Evolutionary conservation across 495 filamentous ascomycete species (phyloP).

Genomic region (Podospora pseudoanserina): DNA sequence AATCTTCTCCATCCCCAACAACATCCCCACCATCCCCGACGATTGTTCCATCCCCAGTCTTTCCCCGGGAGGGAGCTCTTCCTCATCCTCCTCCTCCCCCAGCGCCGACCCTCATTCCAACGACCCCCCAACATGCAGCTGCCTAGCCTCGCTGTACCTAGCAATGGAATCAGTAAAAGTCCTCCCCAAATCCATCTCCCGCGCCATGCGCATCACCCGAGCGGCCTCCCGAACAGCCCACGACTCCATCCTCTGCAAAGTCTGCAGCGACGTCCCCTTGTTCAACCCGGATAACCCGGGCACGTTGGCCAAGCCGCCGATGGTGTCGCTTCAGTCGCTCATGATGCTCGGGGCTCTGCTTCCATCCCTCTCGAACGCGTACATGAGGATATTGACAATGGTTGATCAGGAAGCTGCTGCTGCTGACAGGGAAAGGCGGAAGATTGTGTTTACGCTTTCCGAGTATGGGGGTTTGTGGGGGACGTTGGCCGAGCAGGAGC

Average conservation of each 20-base stretch:
- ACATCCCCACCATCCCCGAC: background rate
- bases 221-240: constrained; percentile 54
- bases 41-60: constrained; percentile 19
- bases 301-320: constrained; percentile 23
- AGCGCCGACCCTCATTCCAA: constrained; percentile 8
- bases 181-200: constrained; percentile 39
- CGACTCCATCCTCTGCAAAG: constrained; percentile 55
- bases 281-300: constrained; percentile 6
- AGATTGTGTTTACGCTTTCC: constrained; percentile 41
- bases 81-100: constrained; percentile 15
- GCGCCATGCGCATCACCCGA: constrained; percentile 54
- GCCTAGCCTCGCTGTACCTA: constrained; percentile 41
- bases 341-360: constrained; percentile 66
- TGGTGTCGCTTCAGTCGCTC: constrained; percentile 54
- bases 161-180: constrained; percentile 45
- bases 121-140: constrained; percentile 29
- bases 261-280: constrained; percentile 49
- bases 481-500: constrained; percentile 12
- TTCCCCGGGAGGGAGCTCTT: constrained; percentile 10
- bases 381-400: constrained; percentile 44
- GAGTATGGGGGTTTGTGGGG: constrained; percentile 49
- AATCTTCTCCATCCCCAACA: constrained; percentile 7
- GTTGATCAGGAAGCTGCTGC: constrained; percentile 41
- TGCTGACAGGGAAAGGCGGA: constrained; percentile 37
- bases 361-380: constrained; percentile 59